These are phyloP conservation scores for Ballota nigra DNA, from an alignment of 257 asterid genomes.

Conservation along the genomic window DNA sequence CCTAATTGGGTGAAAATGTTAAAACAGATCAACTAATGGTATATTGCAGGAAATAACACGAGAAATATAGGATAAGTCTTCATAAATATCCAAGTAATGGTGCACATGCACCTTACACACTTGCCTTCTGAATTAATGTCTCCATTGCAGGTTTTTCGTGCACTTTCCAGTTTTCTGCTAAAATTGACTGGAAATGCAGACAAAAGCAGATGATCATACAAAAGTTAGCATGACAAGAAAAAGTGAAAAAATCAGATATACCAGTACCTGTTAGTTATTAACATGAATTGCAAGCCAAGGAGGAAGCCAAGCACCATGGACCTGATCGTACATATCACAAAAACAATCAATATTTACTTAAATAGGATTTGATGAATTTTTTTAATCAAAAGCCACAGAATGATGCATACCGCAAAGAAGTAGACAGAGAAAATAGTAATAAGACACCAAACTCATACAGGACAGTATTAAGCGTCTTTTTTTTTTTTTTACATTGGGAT, in stretches of 20 bases:
- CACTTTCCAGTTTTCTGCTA: constrained; percentile 75
- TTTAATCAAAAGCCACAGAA: too few species aligned
- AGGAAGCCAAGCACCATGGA: constrained; percentile 90
- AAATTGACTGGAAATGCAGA: constrained; percentile 44
- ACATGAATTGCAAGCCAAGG: constrained; percentile 68
- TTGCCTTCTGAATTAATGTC: constrained; percentile 56
- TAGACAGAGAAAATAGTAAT: too few species aligned
- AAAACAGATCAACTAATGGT: constrained; percentile 5
- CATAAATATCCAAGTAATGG: constrained; percentile 13
- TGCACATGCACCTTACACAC: constrained; percentile 21
- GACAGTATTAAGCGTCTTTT: too few species aligned
- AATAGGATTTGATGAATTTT: constrained; percentile 1
- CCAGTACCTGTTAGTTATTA: constrained; percentile 50
- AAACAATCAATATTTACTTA: constrained; percentile 1
- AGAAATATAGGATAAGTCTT: background rate
- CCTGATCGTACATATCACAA: constrained; percentile 40
- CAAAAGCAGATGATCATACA: background rate
- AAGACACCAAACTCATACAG: too few species aligned
- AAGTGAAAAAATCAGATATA: background rate
- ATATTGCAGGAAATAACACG: constrained; percentile 8
- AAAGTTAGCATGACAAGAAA: background rate
- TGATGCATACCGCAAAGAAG: too few species aligned
- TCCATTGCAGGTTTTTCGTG: constrained; percentile 84
- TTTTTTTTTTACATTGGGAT: too few species aligned
- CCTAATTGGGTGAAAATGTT: constrained; percentile 41